Evolutionary conservation across 768 basidiomycete species (phyloP).

Genomic region (Boletus huronensis): DNA sequence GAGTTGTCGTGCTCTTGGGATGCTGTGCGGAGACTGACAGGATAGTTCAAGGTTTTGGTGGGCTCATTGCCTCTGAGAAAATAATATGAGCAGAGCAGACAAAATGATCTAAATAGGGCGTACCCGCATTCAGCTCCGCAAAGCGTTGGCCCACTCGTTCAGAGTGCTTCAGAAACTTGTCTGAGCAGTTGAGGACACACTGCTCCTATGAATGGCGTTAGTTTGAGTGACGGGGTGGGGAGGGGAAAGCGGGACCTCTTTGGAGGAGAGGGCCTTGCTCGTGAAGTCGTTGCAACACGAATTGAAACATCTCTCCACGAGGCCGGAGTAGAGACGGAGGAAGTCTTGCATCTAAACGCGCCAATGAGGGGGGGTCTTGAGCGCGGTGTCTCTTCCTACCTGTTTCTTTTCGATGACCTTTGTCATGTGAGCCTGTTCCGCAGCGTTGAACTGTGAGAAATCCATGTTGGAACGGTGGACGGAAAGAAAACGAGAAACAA

Average conservation of each 20-base stretch:
- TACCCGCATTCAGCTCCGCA: slow-evolving; percentile 89
- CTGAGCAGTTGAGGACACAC: slow-evolving; percentile 90
- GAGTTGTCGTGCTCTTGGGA: background rate
- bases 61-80: slow-evolving; percentile 31
- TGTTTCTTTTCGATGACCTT: slow-evolving; percentile 96
- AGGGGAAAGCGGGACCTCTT: slow-evolving; percentile 61
- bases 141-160: slow-evolving; percentile 91
- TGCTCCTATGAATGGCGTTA: slow-evolving; percentile 55
- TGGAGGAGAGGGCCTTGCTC: slow-evolving; percentile 85
- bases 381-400: slow-evolving; percentile 40
- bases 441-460: slow-evolving; percentile 82
- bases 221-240: slow-evolving; percentile 1
- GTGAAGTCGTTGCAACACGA: slow-evolving; percentile 97
- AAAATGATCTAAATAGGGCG: slow-evolving; percentile 25
- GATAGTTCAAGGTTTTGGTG: slow-evolving; percentile 28
- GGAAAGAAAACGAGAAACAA: background rate
- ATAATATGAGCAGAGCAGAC: background rate
- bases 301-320: slow-evolving; percentile 95
- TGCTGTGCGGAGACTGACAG: background rate
- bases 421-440: slow-evolving; percentile 96
- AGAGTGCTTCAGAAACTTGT: slow-evolving; percentile 97
- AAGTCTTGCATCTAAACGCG: slow-evolving; percentile 93
- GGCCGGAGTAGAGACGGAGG: slow-evolving; percentile 86
- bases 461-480: slow-evolving; percentile 56
- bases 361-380: slow-evolving; percentile 5